Percentiles rank a stretch among this genome's conserved stretches.
Evolutionary conservation across 257 asterid species (phyloP).

Genomic region (Plantago ovata): DNA sequence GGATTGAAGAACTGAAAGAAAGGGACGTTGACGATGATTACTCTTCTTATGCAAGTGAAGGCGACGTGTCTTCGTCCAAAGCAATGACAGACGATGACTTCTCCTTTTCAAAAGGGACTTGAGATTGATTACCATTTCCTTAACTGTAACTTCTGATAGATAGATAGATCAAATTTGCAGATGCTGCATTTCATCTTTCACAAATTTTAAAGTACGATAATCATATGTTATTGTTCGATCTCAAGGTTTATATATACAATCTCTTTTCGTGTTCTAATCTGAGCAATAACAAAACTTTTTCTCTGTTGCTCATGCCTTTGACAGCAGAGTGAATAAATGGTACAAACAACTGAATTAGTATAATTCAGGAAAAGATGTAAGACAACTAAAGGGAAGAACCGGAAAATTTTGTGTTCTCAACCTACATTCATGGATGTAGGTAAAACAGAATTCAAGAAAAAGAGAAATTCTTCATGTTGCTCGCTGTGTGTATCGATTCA

Average conservation of each 20-base stretch:
- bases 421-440: conserved; percentile 17
- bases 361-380: not conserved
- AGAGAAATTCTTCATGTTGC: not conserved
- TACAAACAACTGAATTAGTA: conserved; percentile 8
- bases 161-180: conserved; percentile 1
- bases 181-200: conserved; percentile 15
- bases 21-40: conserved; percentile 34
- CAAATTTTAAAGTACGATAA: no score
- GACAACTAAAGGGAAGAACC: conserved; percentile 2
- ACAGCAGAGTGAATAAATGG: no score
- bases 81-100: conserved; percentile 40
- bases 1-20: conserved; percentile 44
- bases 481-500: conserved; percentile 1
- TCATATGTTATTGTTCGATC: conserved; percentile 8
- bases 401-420: conserved; percentile 11
- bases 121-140: not conserved
- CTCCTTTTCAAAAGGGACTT: conserved; percentile 29
- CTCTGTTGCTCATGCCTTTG: no score
- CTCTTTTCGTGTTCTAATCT: conserved; percentile 7
- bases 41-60: conserved; percentile 45
- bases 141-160: conserved; percentile 1
- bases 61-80: conserved; percentile 34
- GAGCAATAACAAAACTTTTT: not conserved
- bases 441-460: conserved; percentile 1
- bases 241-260: conserved; percentile 17